Conservation (phyloP, 2,329 filamentous ascomycete genomes). For the Scedosporium boydii region DNA sequence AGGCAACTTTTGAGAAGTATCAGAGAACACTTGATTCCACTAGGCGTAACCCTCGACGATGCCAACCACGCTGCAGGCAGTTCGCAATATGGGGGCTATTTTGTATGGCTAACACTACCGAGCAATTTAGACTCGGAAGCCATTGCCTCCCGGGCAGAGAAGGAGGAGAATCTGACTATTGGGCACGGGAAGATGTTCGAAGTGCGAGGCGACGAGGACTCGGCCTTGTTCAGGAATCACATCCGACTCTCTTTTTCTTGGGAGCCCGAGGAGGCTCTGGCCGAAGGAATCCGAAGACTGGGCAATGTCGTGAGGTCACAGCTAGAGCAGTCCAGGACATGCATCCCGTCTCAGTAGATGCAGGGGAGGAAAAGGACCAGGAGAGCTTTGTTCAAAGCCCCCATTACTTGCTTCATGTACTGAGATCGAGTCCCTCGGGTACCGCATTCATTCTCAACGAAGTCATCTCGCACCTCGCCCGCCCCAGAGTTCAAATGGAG, state of each 20-base stretch:
- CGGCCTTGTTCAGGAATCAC: constrained; percentile 45
- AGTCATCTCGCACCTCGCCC: too few species aligned
- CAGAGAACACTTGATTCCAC: constrained; percentile 46
- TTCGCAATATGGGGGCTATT: constrained; percentile 63
- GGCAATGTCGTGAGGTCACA: constrained; percentile 30
- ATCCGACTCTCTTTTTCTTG: constrained; percentile 64
- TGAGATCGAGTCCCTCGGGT: too few species aligned
- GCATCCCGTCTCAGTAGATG: too few species aligned
- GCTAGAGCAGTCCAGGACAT: background rate
- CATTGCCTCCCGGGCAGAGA: constrained; percentile 46
- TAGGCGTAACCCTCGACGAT: constrained; percentile 41
- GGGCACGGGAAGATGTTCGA: constrained; percentile 63
- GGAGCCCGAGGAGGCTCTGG: constrained; percentile 56
- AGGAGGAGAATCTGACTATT: constrained; percentile 57
- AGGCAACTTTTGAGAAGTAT: constrained; percentile 49
- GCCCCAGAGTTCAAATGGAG: too few species aligned
- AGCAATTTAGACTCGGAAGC: constrained; percentile 36
- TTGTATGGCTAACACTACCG: constrained; percentile 68
- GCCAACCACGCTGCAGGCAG: constrained; percentile 29
- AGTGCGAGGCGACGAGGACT: constrained; percentile 45
- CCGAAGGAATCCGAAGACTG: constrained; percentile 58
- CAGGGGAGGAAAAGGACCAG: too few species aligned
- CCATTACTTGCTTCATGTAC: too few species aligned
- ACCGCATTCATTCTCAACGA: too few species aligned
- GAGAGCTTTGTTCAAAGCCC: too few species aligned